These are phyloP conservation scores for Fusarium subtropicale DNA, from an alignment of 2,329 filamentous ascomycete genomes.

Conservation along the genomic window DNA sequence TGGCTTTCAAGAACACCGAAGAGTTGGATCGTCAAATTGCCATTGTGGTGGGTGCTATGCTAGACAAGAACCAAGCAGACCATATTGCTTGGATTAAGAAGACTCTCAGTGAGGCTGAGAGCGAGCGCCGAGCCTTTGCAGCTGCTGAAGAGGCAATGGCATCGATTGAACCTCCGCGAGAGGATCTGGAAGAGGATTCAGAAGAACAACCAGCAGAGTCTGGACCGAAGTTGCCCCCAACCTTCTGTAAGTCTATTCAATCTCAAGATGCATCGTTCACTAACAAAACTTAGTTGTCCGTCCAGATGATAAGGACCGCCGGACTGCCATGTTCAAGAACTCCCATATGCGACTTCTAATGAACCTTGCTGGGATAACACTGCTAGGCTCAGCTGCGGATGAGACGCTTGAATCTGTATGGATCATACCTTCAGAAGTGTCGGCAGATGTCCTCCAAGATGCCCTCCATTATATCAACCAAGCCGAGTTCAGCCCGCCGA, in stretches of 20 bases:
- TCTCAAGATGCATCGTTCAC: constrained; percentile 9
- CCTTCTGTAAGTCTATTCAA: constrained; percentile 49
- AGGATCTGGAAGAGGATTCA: constrained; percentile 52
- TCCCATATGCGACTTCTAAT: constrained; percentile 87
- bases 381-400: constrained; percentile 64
- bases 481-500: constrained; percentile 81
- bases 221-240: constrained; percentile 48
- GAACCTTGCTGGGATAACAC: constrained; percentile 77
- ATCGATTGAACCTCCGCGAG: constrained; percentile 50
- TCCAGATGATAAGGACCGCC: constrained; percentile 73
- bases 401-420: constrained; percentile 82
- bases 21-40: constrained; percentile 78
- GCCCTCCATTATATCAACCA: constrained; percentile 78
- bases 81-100: constrained; percentile 86
- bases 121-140: constrained; percentile 82
- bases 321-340: constrained; percentile 87
- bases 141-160: constrained; percentile 72
- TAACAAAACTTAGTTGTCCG: constrained; percentile 64
- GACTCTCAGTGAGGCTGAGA: constrained; percentile 73
- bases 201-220: constrained; percentile 46
- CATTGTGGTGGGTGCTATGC: constrained; percentile 80
- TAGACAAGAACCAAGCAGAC: constrained; percentile 82
- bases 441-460: constrained; percentile 74
- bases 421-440: constrained; percentile 76
- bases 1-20: constrained; percentile 82